These are phyloP conservation scores for Solanum commersonii DNA, from an alignment of 257 asterid species.

Conservation along the genomic window DNA sequence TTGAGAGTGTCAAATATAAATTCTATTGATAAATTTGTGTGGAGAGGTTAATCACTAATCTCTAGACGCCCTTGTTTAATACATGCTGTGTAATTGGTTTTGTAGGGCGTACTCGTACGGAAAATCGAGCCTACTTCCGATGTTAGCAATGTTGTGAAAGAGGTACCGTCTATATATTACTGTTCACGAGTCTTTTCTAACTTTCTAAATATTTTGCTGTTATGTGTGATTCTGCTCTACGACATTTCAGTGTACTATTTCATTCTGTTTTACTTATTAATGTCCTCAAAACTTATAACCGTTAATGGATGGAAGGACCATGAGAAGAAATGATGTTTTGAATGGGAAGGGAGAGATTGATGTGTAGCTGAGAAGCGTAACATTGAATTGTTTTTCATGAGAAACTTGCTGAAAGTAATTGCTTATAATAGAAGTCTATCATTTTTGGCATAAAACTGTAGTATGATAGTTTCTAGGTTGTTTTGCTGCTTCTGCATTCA, in stretches of 20 bases:
- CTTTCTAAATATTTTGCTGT: neutral
- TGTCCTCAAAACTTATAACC: neutral
- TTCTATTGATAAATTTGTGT: neutral
- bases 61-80: neutral
- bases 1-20: neutral
- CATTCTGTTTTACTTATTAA: neutral
- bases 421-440: neutral
- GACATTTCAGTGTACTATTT: neutral
- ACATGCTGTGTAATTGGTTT: neutral
- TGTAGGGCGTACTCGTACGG: slow-evolving; percentile 78
- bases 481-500: neutral
- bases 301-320: neutral
- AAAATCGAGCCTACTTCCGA: slow-evolving; percentile 78
- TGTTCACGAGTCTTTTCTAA: neutral
- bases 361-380: neutral
- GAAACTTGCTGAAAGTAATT: neutral
- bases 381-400: neutral
- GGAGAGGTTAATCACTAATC: neutral
- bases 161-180: slow-evolving; percentile 28
- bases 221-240: neutral
- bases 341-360: neutral
- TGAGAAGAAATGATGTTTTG: neutral
- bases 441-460: neutral
- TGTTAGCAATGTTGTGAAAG: slow-evolving; percentile 59
- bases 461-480: neutral